phyloP scores from a whole-genome alignment of 352 stramenopile genomes.

The Pythium dissotocum region DNA sequence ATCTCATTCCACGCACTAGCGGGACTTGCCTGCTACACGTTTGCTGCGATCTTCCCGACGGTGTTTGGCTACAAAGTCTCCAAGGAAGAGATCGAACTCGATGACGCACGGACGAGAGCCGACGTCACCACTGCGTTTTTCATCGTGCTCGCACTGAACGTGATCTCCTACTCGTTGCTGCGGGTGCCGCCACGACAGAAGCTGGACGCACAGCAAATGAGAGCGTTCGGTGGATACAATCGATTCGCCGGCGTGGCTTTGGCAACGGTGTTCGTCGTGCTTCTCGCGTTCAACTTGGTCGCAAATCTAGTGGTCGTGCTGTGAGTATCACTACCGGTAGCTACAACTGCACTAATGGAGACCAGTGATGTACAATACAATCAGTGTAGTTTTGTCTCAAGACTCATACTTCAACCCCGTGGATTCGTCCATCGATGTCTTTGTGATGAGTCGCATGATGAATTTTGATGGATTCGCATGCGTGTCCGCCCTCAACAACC shows the following conservation, averaged over 20 bases:
- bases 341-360: too few species aligned
- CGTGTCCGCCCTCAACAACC: too few species aligned
- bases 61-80: conserved; percentile 4
- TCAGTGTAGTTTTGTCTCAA: too few species aligned
- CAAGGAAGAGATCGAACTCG: background rate
- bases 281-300: conserved; percentile 21
- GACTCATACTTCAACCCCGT: too few species aligned
- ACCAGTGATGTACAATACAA: too few species aligned
- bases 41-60: conserved; percentile 31
- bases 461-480: too few species aligned
- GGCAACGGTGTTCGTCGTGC: conserved; percentile 33
- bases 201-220: conserved; percentile 45
- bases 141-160: conserved; percentile 25
- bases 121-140: conserved; percentile 20
- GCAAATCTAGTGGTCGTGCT: conserved; percentile 19
- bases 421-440: too few species aligned
- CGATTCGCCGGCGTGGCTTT: conserved; percentile 38
- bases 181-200: conserved; percentile 40
- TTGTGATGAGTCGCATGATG: too few species aligned
- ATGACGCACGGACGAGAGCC: background rate
- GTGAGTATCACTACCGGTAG: background rate
- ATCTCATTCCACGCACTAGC: conserved; percentile 49
- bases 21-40: conserved; percentile 24
- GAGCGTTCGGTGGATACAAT: conserved; percentile 52
- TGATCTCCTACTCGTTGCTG: conserved; percentile 23